These are phyloP conservation scores for Leccinum ponderosum DNA, from an alignment of 1,284 basidiomycete genomes.

Conservation along the genomic window DNA sequence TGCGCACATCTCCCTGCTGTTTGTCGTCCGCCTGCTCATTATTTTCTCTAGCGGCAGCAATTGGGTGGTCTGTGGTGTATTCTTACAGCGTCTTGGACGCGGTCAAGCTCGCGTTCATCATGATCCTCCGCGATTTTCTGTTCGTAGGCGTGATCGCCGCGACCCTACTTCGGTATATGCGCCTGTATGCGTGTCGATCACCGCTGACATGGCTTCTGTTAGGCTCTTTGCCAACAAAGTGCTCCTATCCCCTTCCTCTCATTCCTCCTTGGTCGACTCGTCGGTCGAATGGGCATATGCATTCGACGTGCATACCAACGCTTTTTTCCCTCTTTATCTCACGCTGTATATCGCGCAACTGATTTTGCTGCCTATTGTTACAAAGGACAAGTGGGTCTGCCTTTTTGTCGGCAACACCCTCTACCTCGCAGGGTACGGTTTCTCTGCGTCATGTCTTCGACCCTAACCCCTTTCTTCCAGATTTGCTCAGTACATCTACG, in stretches of 20 bases:
- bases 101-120: slow-evolving; percentile 67
- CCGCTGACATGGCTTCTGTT: slow-evolving; percentile 4
- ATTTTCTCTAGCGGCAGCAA: slow-evolving; percentile 58
- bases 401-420: slow-evolving; percentile 91
- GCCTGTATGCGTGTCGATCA: neutral
- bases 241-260: slow-evolving; percentile 71
- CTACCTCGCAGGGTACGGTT: slow-evolving; percentile 78
- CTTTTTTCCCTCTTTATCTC: slow-evolving; percentile 91
- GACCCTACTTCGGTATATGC: slow-evolving; percentile 71
- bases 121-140: slow-evolving; percentile 89
- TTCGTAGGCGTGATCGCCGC: slow-evolving; percentile 73
- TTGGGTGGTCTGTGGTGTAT: slow-evolving; percentile 87
- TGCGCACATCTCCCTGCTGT: slow-evolving; percentile 34
- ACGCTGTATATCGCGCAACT: slow-evolving; percentile 86
- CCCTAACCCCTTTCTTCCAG: slow-evolving; percentile 37
- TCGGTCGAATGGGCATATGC: slow-evolving; percentile 89
- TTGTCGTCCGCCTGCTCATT: neutral
- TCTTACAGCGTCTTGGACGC: slow-evolving; percentile 57
- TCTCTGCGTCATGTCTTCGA: neutral
- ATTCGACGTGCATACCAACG: slow-evolving; percentile 93
- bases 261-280: slow-evolving; percentile 71
- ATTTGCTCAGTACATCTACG: slow-evolving; percentile 87
- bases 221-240: slow-evolving; percentile 75
- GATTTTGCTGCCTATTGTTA: slow-evolving; percentile 79
- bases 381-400: slow-evolving; percentile 87